Percentiles rank a stretch among this genome's conserved stretches.
Evolutionary conservation across 2,329 filamentous ascomycete genomes (phyloP).

Genomic region (Aphanoascus verrucosus): DNA sequence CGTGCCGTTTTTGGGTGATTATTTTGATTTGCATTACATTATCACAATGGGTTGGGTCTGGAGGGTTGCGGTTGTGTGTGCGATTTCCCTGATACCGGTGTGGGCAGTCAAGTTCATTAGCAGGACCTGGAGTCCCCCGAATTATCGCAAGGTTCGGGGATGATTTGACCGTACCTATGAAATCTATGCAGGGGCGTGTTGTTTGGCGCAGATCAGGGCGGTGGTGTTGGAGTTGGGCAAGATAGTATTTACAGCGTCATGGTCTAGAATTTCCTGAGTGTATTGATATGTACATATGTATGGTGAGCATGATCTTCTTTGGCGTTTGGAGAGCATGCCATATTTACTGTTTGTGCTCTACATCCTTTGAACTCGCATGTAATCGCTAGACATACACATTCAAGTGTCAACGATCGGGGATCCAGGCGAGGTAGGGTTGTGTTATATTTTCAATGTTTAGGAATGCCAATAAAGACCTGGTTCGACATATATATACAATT

Average conservation of each 20-base stretch:
- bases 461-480: not conserved
- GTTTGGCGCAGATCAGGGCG: not conserved
- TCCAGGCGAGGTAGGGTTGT: too few relatives aligned
- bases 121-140: constrained; percentile 78
- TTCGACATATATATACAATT: too few relatives aligned
- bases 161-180: constrained; percentile 15
- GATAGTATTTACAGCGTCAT: not conserved
- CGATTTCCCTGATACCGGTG: constrained; percentile 72
- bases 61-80: constrained; percentile 69
- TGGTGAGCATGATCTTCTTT: not conserved
- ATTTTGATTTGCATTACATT: constrained; percentile 77
- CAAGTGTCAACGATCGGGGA: too few relatives aligned
- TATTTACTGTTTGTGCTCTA: too few relatives aligned
- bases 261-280: not conserved
- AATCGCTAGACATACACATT: too few relatives aligned
- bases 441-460: too few relatives aligned
- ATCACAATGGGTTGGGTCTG: constrained; percentile 74
- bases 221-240: not conserved
- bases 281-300: not conserved
- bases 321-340: not conserved
- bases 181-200: not conserved
- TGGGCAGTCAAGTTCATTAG: constrained; percentile 78
- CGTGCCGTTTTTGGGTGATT: constrained; percentile 76
- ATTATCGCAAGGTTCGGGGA: constrained; percentile 73
- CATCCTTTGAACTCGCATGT: too few relatives aligned